These are phyloP conservation scores for Moelleriella libera DNA, from an alignment of 2,329 filamentous ascomycete species.

Conservation along the genomic window DNA sequence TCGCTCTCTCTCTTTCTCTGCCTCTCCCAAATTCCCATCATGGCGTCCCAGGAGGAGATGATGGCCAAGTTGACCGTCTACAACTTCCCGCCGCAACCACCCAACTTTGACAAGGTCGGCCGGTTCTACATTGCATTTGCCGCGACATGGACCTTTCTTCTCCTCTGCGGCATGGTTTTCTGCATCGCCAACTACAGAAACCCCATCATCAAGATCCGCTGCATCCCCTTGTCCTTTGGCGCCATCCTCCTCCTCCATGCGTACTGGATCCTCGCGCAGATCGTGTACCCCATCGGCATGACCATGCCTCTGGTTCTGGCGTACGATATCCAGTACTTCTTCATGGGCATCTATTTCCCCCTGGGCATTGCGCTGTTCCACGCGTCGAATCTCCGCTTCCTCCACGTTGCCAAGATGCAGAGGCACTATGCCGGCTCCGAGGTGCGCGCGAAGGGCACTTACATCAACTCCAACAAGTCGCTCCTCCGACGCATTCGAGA, in stretches of 20 bases:
- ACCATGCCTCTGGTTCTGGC: constrained; percentile 20
- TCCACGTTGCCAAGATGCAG: constrained; percentile 35
- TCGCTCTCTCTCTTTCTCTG: too few relatives aligned
- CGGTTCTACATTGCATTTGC: constrained; percentile 19
- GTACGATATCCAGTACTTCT: constrained; percentile 41
- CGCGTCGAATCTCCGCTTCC: constrained; percentile 45
- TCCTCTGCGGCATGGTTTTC: constrained; percentile 23
- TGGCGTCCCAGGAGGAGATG: constrained; percentile 9
- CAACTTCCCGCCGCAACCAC: neutral
- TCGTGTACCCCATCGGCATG: constrained; percentile 19
- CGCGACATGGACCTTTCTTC: constrained; percentile 17
- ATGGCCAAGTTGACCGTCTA: constrained; percentile 6
- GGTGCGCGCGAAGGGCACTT: constrained; percentile 5
- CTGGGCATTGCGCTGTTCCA: constrained; percentile 53
- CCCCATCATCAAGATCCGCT: constrained; percentile 23
- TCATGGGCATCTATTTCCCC: constrained; percentile 51
- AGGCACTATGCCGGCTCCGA: constrained; percentile 8
- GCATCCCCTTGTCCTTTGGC: constrained; percentile 22
- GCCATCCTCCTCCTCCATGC: constrained; percentile 24
- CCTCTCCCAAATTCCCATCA: neutral
- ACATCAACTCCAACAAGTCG: constrained; percentile 5
- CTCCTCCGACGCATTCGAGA: constrained; percentile 15
- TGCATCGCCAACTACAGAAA: constrained; percentile 20
- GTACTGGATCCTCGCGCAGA: constrained; percentile 25
- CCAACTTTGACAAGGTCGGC: constrained; percentile 10